phyloP scores from a whole-genome alignment of 2,329 filamentous ascomycete genomes.

The Stachybotrys chartarum region DNA sequence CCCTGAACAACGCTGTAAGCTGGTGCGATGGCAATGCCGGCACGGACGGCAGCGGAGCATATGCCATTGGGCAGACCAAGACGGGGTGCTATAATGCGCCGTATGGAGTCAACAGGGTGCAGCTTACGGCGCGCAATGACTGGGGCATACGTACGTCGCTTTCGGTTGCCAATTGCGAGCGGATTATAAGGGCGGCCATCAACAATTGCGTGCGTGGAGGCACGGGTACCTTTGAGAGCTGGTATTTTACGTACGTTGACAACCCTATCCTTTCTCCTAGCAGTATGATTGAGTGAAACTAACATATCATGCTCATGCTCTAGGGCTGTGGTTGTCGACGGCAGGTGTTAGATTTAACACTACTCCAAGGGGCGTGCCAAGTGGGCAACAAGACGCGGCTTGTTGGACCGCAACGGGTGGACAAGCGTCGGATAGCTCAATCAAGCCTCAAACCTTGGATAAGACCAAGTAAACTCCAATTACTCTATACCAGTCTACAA shows the following conservation, averaged over 20 bases:
- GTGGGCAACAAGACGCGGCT: too few species aligned
- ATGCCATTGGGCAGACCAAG: not conserved
- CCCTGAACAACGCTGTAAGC: not conserved
- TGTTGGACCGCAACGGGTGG: too few species aligned
- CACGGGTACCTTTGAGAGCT: slow-evolving; percentile 1
- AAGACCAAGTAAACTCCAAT: too few species aligned
- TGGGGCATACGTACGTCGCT: slow-evolving; percentile 1
- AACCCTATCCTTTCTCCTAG: not conserved
- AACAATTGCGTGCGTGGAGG: slow-evolving; percentile 2
- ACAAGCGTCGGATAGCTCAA: too few species aligned
- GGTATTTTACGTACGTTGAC: slow-evolving; percentile 7
- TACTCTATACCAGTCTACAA: too few species aligned
- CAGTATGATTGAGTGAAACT: too few species aligned
- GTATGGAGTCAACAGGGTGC: slow-evolving; percentile 2
- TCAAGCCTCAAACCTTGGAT: too few species aligned
- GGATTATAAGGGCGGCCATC: not conserved
- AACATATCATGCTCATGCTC: not conserved
- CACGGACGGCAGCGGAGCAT: not conserved
- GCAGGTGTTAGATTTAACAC: not conserved
- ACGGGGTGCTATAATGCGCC: slow-evolving; percentile 6
- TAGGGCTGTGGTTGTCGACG: not conserved
- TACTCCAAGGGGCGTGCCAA: not conserved
- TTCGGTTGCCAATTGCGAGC: not conserved
- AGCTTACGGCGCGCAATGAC: slow-evolving; percentile 2
- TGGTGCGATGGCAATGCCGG: slow-evolving; percentile 7